Conservation (phyloP, 768 basidiomycete species). For the Phaffia australis region DNA sequence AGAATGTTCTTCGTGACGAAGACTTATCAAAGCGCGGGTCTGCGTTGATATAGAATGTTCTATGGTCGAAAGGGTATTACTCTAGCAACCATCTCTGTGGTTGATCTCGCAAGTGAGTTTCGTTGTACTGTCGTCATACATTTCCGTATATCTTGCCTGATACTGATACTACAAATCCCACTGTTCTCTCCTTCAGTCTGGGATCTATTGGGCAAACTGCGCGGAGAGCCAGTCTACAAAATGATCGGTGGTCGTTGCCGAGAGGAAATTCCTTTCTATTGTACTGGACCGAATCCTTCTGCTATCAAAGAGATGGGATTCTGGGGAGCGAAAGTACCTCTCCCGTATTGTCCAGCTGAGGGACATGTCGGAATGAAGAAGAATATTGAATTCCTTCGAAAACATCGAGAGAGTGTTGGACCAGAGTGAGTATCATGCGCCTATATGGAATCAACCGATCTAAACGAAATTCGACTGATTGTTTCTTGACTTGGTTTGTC, state of each 20-base stretch:
- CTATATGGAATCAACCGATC: neutral
- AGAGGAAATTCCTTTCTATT: conserved; percentile 39
- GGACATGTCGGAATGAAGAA: conserved; percentile 37
- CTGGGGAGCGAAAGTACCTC: conserved; percentile 40
- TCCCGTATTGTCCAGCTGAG: conserved; percentile 39
- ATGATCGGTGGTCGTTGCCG: conserved; percentile 41
- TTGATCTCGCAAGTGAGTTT: conserved; percentile 39
- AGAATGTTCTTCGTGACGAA: neutral
- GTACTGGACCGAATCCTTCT: conserved; percentile 38
- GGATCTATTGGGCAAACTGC: conserved; percentile 41
- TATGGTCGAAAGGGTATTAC: conserved; percentile 40
- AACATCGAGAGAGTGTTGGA: conserved; percentile 36
- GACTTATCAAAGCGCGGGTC: conserved; percentile 36
- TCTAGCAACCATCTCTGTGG: conserved; percentile 39
- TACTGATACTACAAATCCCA: no score
- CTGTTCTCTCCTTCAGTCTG: conserved; percentile 35
- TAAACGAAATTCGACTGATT: neutral
- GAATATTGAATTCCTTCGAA: conserved; percentile 38
- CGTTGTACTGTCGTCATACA: no score
- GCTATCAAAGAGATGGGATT: conserved; percentile 39
- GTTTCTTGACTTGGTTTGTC: neutral
- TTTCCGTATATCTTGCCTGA: no score
- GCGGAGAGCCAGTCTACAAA: conserved; percentile 41
- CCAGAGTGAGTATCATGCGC: conserved; percentile 28
- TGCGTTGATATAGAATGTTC: conserved; percentile 33